phyloP scores from a whole-genome alignment of 768 basidiomycete genomes.

The Lentinus brumalis region DNA sequence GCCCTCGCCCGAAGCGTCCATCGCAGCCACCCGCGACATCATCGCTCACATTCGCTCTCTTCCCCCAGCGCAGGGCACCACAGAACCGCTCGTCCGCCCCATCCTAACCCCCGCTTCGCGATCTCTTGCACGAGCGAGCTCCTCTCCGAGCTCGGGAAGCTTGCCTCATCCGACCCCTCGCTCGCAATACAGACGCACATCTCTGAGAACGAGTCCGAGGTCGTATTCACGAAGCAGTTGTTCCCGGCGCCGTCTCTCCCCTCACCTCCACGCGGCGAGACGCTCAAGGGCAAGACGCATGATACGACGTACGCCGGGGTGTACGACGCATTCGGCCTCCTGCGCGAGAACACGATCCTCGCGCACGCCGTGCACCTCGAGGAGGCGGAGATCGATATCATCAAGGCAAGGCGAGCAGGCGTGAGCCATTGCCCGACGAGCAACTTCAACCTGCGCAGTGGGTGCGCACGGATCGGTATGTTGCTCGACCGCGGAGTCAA shows the following conservation, averaged over 20 bases:
- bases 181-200: slow-evolving; percentile 93
- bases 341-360: slow-evolving; percentile 79
- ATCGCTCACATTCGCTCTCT: slow-evolving; percentile 71
- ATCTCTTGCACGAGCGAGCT: slow-evolving; percentile 82
- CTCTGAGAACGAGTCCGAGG: slow-evolving; percentile 78
- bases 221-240: slow-evolving; percentile 61
- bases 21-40: slow-evolving; percentile 61
- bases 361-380: slow-evolving; percentile 86
- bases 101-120: slow-evolving; percentile 97
- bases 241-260: slow-evolving; percentile 50
- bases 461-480: slow-evolving; percentile 75
- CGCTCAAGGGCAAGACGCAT: neutral
- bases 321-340: slow-evolving; percentile 78
- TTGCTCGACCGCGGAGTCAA: slow-evolving; percentile 87
- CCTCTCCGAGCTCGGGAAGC: slow-evolving; percentile 57
- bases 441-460: slow-evolving; percentile 89
- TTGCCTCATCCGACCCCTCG: slow-evolving; percentile 59
- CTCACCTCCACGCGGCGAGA: neutral
- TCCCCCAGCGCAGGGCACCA: slow-evolving; percentile 29
- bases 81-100: slow-evolving; percentile 69
- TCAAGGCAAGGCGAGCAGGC: slow-evolving; percentile 66
- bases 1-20: slow-evolving; percentile 56
- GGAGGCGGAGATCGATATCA: slow-evolving; percentile 70
- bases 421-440: slow-evolving; percentile 94
- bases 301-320: slow-evolving; percentile 67